Conservation (phyloP, 345 rosid species). For the Euphorbia pulcherrima region DNA sequence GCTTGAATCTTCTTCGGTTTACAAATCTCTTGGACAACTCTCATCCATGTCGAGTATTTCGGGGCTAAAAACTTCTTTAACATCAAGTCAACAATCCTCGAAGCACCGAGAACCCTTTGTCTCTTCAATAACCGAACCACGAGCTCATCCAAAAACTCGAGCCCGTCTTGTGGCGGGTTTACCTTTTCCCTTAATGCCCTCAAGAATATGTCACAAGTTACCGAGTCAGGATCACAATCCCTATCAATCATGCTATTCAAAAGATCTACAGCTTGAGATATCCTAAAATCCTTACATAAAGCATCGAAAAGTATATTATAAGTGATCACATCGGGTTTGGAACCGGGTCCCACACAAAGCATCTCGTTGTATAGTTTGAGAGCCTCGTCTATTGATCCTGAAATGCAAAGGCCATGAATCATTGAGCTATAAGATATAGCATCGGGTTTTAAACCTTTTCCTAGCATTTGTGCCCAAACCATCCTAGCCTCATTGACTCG, state of each 20-base stretch:
- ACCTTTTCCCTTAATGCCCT: slow-evolving; percentile 59
- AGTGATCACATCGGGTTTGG: slow-evolving; percentile 83
- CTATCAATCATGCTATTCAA: slow-evolving; percentile 68
- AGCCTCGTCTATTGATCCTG: slow-evolving; percentile 60
- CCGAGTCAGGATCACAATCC: slow-evolving; percentile 75
- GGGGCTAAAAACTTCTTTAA: slow-evolving; percentile 63
- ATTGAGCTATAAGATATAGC: slow-evolving; percentile 75
- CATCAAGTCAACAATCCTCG: slow-evolving; percentile 67
- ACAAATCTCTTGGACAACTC: slow-evolving; percentile 62
- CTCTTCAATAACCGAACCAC: slow-evolving; percentile 58
- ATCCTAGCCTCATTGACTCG: slow-evolving; percentile 58
- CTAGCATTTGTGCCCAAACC: slow-evolving; percentile 72
- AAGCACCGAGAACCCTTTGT: slow-evolving; percentile 62
- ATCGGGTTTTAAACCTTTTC: slow-evolving; percentile 67
- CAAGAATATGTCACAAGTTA: slow-evolving; percentile 73
- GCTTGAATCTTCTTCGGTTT: slow-evolving; percentile 59
- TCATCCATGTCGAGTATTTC: slow-evolving; percentile 56
- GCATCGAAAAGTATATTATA: slow-evolving; percentile 79
- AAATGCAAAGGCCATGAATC: slow-evolving; percentile 74
- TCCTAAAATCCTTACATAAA: slow-evolving; percentile 53
- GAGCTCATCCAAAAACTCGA: slow-evolving; percentile 73
- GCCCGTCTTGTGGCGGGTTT: slow-evolving; percentile 68
- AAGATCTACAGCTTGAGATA: slow-evolving; percentile 72
- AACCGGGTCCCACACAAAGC: slow-evolving; percentile 61
- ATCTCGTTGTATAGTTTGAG: slow-evolving; percentile 77